phyloP scores from a whole-genome alignment of 73 alveolate genomes.

The Blepharisma stoltei region DNA sequence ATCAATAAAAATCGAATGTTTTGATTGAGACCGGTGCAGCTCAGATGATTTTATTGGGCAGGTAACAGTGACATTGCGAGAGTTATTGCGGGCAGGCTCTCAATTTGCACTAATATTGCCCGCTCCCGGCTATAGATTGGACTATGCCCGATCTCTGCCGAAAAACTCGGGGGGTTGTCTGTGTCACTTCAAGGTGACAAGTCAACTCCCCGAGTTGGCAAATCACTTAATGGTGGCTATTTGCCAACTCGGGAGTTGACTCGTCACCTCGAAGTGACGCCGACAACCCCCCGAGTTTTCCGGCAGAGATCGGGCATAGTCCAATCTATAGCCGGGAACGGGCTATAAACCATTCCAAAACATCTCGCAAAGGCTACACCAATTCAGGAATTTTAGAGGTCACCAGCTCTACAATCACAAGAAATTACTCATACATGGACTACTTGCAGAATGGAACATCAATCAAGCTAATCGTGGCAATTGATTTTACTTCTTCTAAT shows the following conservation, averaged over 20 bases:
- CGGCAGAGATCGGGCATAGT: no score
- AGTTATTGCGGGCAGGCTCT: neutral
- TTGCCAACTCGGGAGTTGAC: no score
- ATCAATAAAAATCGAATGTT: constrained; percentile 52
- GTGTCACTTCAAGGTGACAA: no score
- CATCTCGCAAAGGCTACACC: neutral
- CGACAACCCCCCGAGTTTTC: no score
- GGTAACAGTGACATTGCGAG: constrained; percentile 40
- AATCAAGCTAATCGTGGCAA: constrained; percentile 72
- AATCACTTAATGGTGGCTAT: no score
- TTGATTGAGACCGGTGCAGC: constrained; percentile 52
- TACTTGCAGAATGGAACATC: constrained; percentile 73
- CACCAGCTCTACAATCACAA: neutral
- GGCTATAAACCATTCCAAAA: neutral
- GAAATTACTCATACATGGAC: constrained; percentile 49
- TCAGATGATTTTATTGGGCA: constrained; percentile 47
- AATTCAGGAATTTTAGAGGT: constrained; percentile 20
- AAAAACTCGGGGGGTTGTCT: no score
- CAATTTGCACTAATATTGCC: neutral
- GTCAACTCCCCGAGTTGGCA: no score
- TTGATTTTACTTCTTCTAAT: constrained; percentile 83
- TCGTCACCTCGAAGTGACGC: no score
- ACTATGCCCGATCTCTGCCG: no score
- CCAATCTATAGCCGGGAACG: no score
- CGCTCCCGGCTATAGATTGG: no score